Evolutionary conservation across 345 rosid species (phyloP), one percentile per base, ranked within the genome.

Genomic region (Euphorbia lathyris): DNA sequence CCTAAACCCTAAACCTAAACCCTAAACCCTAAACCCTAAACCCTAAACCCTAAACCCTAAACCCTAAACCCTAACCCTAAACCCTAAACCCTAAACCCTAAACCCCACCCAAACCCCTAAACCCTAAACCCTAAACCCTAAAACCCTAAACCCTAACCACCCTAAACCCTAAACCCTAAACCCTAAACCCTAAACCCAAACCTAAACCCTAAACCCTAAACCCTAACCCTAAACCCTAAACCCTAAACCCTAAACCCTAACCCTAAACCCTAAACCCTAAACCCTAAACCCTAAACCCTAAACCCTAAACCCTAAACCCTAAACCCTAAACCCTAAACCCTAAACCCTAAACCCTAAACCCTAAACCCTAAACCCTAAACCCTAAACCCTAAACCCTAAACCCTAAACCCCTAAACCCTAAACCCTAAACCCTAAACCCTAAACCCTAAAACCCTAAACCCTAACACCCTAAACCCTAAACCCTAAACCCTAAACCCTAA

Each of bases 401-500:
- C 74, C 60, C 60, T 57, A 57, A 57, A n/a, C 60, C 59, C 57
- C 59, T 50, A 52, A 26, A 48, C 70, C 42, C 58, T 48, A 66
- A 48, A 48, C 59, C 59, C 43, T 48, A 76, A 58, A 70, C 72
- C 65, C 42, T 66, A 77, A 60, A 76, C 80, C 69, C 36, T 66
- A 77, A 60, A 72, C 80, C 65, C 26, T 62, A 72, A 60, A 77
- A 62, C 65, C 74, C 65, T 32, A 60, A 72, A 34, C 76, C n/a
- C n/a, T n/a, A n/a, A n/a, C n/a, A n/a, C n/a, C n/a, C n/a, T n/a
- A n/a, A n/a, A n/a, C n/a, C n/a, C 76, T 29, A n/a, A 67, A 72
- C 36, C 73, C 77, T 45, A 17, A 72, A 77, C 47, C 76, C 76
- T 43, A 12, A 77, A 77, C 45, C 80, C 76, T 42, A 36, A 77